A percentile compares a stretch with the other conserved stretches of the same genome.
phyloP scores from a whole-genome alignment of 352 stramenopile genomes.

The Pythium utonaiense region DNA sequence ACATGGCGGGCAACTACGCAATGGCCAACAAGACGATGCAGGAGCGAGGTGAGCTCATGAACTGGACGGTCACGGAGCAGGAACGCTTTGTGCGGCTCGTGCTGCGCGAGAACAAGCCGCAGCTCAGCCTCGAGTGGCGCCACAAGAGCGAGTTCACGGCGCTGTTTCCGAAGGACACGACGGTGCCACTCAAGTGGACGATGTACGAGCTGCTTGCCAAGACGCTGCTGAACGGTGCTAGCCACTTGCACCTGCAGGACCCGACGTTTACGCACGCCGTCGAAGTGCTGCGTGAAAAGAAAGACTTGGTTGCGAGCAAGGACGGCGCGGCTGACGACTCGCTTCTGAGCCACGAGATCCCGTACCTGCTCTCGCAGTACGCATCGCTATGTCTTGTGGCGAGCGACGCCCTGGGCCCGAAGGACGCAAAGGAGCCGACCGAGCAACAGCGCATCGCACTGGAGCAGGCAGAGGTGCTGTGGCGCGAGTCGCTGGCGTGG shows the following conservation, averaged over 20 bases:
- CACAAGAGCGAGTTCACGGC: slow-evolving; percentile 51
- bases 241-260: slow-evolving; percentile 43
- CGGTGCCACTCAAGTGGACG: slow-evolving; percentile 61
- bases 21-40: slow-evolving; percentile 54
- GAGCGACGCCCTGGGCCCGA: slow-evolving; percentile 31
- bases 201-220: slow-evolving; percentile 66
- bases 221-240: slow-evolving; percentile 37
- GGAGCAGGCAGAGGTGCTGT: slow-evolving; percentile 64
- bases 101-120: slow-evolving; percentile 48
- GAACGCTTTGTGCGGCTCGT: slow-evolving; percentile 65
- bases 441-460: slow-evolving; percentile 45
- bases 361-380: slow-evolving; percentile 71
- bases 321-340: slow-evolving; percentile 35
- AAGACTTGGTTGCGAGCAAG: slow-evolving; percentile 42
- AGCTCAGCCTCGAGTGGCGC: slow-evolving; percentile 44
- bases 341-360: slow-evolving; percentile 58
- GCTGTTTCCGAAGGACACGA: slow-evolving; percentile 56
- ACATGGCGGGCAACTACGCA: slow-evolving; percentile 56
- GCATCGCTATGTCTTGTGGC: slow-evolving; percentile 50
- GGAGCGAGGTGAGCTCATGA: slow-evolving; percentile 67
- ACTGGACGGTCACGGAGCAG: slow-evolving; percentile 65
- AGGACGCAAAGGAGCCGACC: slow-evolving; percentile 27
- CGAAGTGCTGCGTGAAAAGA: slow-evolving; percentile 58
- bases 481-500: slow-evolving; percentile 62
- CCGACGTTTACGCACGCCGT: slow-evolving; percentile 56